phyloP scores from a whole-genome alignment of 345 rosid genomes.

The Eucalyptus guilfoylei region DNA sequence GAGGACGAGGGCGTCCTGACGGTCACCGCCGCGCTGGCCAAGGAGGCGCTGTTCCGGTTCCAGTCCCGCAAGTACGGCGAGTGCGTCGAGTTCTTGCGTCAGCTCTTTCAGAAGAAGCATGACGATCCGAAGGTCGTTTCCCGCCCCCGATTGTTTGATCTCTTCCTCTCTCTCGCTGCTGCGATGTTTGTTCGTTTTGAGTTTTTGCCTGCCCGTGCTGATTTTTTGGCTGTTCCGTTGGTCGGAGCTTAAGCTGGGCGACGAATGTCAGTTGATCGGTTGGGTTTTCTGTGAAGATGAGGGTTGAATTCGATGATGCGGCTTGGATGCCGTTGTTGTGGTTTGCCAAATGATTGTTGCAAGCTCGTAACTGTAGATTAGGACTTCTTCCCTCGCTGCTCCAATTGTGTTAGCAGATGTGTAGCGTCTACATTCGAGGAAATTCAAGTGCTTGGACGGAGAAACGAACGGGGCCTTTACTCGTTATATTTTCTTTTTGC shows the following conservation, averaged over 20 bases:
- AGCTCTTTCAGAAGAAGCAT: slow-evolving; percentile 50
- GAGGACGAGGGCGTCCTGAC: slow-evolving; percentile 39
- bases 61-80: slow-evolving; percentile 66
- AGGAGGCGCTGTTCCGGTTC: slow-evolving; percentile 58
- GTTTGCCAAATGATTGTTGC: not conserved
- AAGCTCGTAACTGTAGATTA: not conserved
- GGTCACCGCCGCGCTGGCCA: slow-evolving; percentile 48
- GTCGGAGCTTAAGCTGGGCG: not conserved
- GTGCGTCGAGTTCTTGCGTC: slow-evolving; percentile 53
- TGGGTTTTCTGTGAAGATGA: not conserved
- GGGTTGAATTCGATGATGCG: not conserved
- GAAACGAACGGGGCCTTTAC: not conserved
- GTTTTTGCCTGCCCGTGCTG: not conserved
- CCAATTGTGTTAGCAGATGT: not conserved
- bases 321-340: not conserved
- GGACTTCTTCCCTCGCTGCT: not conserved
- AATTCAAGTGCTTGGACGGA: not conserved
- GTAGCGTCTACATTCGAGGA: not conserved
- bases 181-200: not conserved
- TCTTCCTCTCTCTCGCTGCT: not conserved
- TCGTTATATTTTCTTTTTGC: not conserved
- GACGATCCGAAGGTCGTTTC: slow-evolving; percentile 71
- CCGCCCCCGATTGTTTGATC: not conserved
- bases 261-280: not conserved
- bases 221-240: not conserved